Percentiles rank a stretch among this genome's conserved stretches.
phyloP scores from a whole-genome alignment of 345 rosid genomes.

The Melastoma malabathricum region DNA sequence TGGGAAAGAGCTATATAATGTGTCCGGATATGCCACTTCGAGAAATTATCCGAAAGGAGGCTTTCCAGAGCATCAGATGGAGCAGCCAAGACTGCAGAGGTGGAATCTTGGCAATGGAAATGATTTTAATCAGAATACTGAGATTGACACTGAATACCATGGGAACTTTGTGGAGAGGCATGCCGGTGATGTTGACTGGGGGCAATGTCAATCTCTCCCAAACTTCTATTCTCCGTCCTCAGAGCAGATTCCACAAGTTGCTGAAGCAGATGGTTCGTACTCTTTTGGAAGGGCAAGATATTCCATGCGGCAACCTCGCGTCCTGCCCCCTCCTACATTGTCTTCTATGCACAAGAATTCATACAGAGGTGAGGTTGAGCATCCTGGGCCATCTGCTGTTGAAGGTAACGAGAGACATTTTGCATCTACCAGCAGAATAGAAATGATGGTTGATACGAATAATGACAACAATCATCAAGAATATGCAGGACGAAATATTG shows the following conservation, averaged over 20 bases:
- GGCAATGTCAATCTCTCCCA: conserved; percentile 32
- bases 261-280: conserved; percentile 54
- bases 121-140: conserved; percentile 42
- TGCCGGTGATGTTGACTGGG: conserved; percentile 67
- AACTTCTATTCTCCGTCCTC: conserved; percentile 43
- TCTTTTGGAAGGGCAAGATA: conserved; percentile 70
- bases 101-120: conserved; percentile 70
- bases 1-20: conserved; percentile 43
- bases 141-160: conserved; percentile 53
- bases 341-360: conserved; percentile 41
- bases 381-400: conserved; percentile 44
- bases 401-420: conserved; percentile 28
- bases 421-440: conserved; percentile 28
- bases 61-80: conserved; percentile 35
- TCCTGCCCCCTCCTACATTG: conserved; percentile 73
- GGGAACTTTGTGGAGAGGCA: conserved; percentile 52
- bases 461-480: conserved; percentile 33
- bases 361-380: conserved; percentile 38
- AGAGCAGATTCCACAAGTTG: conserved; percentile 46
- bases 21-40: conserved; percentile 39
- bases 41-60: conserved; percentile 43
- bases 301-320: conserved; percentile 88
- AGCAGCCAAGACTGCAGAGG: conserved; percentile 43
- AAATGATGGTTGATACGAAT: conserved; percentile 26
- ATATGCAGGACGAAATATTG: conserved; percentile 15